phyloP scores from a whole-genome alignment of 83 land plant genomes.

The Picea engelmannii region DNA sequence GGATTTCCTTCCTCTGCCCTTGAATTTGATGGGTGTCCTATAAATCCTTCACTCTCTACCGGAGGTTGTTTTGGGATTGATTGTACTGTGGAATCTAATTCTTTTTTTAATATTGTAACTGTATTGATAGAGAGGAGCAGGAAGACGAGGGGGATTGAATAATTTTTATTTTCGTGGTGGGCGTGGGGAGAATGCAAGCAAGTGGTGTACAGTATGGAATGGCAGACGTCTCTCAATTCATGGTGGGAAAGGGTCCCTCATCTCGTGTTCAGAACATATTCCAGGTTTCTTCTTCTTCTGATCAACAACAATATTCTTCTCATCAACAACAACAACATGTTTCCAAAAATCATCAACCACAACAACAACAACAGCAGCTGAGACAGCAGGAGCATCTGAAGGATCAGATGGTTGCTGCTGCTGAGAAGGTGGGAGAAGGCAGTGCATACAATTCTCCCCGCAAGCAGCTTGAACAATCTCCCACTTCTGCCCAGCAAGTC shows the following conservation, averaged over 20 bases:
- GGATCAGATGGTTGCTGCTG: not conserved
- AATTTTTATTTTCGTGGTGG: not conserved
- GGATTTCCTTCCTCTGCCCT: not conserved
- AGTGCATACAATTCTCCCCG: not conserved
- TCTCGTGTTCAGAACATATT: not conserved
- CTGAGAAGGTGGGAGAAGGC: not conserved
- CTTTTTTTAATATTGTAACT: too few species aligned
- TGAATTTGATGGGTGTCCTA: not conserved
- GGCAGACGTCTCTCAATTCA: conserved; percentile 10
- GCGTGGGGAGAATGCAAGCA: conserved; percentile 9
- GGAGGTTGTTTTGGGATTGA: not conserved
- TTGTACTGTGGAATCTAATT: not conserved
- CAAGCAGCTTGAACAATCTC: too few species aligned
- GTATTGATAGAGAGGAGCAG: too few species aligned
- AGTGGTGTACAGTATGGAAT: not conserved
- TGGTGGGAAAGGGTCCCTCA: conserved; percentile 10
- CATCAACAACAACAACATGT: not conserved
- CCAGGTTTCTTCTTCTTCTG: not conserved
- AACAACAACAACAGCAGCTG: not conserved
- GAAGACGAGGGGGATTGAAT: not conserved
- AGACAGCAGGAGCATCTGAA: not conserved
- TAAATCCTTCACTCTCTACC: not conserved
- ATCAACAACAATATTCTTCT: not conserved
- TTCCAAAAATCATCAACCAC: too few species aligned
- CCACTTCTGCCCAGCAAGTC: too few species aligned